Evolutionary conservation across 2,329 filamentous ascomycete species (phyloP), one percentile per base, ranked within the genome.

Genomic region (Aureobasidium zeae): DNA sequence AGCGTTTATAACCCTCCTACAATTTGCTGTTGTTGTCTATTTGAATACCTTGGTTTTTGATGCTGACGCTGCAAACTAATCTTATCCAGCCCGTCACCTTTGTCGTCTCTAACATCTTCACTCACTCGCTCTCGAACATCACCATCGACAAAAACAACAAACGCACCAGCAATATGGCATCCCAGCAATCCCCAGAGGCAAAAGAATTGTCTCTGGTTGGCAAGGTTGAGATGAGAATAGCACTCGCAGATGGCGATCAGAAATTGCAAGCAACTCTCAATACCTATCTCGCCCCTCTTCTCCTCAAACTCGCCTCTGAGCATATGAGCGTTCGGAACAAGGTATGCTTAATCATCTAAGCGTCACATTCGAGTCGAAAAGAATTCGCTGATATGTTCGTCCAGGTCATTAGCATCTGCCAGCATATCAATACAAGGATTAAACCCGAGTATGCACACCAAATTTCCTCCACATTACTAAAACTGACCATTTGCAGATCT

Each of bases 241-340:
- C 77, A 20, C 76, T 89, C 41, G 83, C 88, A 20, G 83, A 86
- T 53, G 81, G 86, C 39, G 89, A 95, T 59, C 72, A 77, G 50
- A 93, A 89, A 65, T 75, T 98, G 1, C 78, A 89, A 59, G 67
- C 78, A 17, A 70, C 91, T 12, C 71, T 98, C 13, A 78, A 83
- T 55, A 79, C 76, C 30, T 95, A 89, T 57, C 71, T 98, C 19
- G 69, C 83, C 3, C 83, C 89, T 1, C 66, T 96, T 9, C 73
- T 98, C 2, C 71, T 95, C 46, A 96, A 96, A 60, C 78, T 93
- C 22, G 79, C 74, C 22, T 95, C 88, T 35, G 83, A 86, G 17
- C 77, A 88, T 63, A 73, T 78, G 38, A 72, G 78, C 32, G 91
- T 96, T 20, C 77, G 89, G 54, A 81, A 81, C 54, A 91, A 89